Percentiles rank a stretch among this genome's conserved stretches.
Conservation (phyloP, 2,329 filamentous ascomycete species). For the Diaporthe destruens region DNA sequence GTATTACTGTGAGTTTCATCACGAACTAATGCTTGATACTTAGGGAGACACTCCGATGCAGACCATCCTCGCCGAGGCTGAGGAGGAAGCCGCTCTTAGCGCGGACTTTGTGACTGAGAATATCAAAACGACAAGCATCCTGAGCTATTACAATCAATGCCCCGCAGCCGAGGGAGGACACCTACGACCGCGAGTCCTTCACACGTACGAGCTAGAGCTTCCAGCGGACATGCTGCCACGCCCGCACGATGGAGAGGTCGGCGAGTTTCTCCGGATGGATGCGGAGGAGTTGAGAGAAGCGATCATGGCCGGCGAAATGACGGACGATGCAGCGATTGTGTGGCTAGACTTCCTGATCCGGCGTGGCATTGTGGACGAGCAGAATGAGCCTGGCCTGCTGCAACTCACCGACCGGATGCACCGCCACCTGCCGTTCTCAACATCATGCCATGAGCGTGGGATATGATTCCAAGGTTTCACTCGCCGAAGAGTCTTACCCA, state of each 20-base stretch:
- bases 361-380: slow-evolving; percentile 12
- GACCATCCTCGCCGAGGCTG: neutral
- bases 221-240: neutral
- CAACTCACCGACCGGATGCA: slow-evolving; percentile 12
- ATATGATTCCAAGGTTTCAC: neutral
- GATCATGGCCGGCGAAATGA: slow-evolving; percentile 10
- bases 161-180: slow-evolving; percentile 7
- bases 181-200: neutral
- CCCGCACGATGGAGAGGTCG: neutral
- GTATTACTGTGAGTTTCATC: too few relatives aligned
- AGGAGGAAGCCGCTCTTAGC: neutral
- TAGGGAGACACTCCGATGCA: neutral
- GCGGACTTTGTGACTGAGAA: neutral
- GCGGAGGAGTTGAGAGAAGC: neutral
- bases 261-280: slow-evolving; percentile 20
- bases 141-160: neutral
- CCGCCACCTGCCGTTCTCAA: slow-evolving; percentile 8
- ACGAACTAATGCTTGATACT: too few relatives aligned
- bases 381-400: slow-evolving; percentile 4
- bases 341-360: slow-evolving; percentile 21
- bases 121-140: neutral
- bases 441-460: neutral
- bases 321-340: slow-evolving; percentile 17
- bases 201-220: neutral
- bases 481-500: slow-evolving; percentile 10